A percentile compares a stretch with the other conserved stretches of the same genome.
Conservation (phyloP, 345 rosid species). For the Raphanus sativus region DNA sequence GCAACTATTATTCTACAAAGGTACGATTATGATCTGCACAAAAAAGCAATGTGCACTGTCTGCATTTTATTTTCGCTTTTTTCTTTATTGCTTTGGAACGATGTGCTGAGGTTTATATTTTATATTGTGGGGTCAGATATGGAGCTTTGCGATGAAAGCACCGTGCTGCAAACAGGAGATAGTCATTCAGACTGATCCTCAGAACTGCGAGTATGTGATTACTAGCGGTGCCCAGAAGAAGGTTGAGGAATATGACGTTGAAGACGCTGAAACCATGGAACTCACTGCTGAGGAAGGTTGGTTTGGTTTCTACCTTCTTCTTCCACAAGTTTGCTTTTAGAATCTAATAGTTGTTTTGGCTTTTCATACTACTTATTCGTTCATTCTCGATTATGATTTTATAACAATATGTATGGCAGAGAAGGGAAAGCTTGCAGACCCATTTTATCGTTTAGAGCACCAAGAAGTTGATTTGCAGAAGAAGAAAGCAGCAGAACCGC, state of each 20-base stretch:
- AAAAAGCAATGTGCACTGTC: too few species aligned
- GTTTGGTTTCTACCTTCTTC: constrained; percentile 33
- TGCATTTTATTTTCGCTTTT: too few species aligned
- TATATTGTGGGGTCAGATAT: constrained; percentile 60
- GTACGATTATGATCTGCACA: too few species aligned
- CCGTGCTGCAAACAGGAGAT: constrained; percentile 93
- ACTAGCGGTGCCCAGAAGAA: constrained; percentile 87
- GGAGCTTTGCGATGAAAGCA: constrained; percentile 96
- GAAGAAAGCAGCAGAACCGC: constrained; percentile 96
- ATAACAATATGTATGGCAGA: constrained; percentile 45
- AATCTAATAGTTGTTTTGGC: background rate
- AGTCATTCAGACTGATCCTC: constrained; percentile 95
- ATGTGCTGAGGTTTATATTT: constrained; percentile 22
- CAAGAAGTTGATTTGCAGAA: constrained; percentile 88
- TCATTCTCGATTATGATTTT: background rate
- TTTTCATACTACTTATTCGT: background rate
- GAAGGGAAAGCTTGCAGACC: constrained; percentile 92
- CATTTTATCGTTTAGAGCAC: constrained; percentile 92
- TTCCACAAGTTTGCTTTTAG: background rate
- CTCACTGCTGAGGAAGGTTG: constrained; percentile 96
- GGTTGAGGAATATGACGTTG: constrained; percentile 80
- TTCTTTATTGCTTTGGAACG: too few species aligned
- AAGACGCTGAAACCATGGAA: constrained; percentile 91
- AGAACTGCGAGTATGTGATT: constrained; percentile 86
- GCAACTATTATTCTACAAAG: constrained; percentile 96